Conservation (phyloP, 2,329 filamentous ascomycete genomes). For the Colletotrichum sp. region DNA sequence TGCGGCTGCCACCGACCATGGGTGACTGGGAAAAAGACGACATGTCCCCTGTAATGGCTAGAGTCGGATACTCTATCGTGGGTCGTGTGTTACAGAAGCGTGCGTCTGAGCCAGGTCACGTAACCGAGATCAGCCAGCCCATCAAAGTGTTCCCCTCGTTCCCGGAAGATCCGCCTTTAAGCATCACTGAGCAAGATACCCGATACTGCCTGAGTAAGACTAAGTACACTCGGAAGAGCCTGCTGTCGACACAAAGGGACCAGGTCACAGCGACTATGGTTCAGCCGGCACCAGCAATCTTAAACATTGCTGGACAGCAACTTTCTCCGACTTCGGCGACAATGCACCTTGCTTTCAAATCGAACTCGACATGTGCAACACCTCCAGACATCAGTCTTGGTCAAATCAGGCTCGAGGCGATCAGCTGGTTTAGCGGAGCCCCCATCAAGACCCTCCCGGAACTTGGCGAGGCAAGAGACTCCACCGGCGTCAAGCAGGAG, state of each 20-base stretch:
- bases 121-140: conserved; percentile 45
- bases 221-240: conserved; percentile 57
- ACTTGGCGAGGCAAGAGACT: conserved; percentile 50
- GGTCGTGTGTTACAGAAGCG: conserved; percentile 42
- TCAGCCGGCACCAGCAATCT: conserved; percentile 53
- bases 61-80: conserved; percentile 57
- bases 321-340: conserved; percentile 45
- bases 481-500: conserved; percentile 27
- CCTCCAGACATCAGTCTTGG: conserved; percentile 55
- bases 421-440: conserved; percentile 56
- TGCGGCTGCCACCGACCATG: conserved; percentile 58
- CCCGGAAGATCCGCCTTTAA: conserved; percentile 55
- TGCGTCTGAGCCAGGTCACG: conserved; percentile 26
- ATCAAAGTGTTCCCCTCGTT: conserved; percentile 57
- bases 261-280: conserved; percentile 47
- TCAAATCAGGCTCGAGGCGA: conserved; percentile 52
- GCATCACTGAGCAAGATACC: conserved; percentile 50
- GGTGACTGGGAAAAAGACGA: conserved; percentile 59
- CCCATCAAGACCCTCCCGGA: conserved; percentile 54
- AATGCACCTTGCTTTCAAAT: conserved; percentile 52
- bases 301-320: conserved; percentile 51
- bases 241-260: conserved; percentile 56
- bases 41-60: conserved; percentile 58
- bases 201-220: conserved; percentile 54
- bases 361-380: conserved; percentile 41